A percentile compares a stretch with the other conserved stretches of the same genome.
Evolutionary conservation across 2,329 filamentous ascomycete species (phyloP).

Genomic region (Clarireedia paspali): DNA sequence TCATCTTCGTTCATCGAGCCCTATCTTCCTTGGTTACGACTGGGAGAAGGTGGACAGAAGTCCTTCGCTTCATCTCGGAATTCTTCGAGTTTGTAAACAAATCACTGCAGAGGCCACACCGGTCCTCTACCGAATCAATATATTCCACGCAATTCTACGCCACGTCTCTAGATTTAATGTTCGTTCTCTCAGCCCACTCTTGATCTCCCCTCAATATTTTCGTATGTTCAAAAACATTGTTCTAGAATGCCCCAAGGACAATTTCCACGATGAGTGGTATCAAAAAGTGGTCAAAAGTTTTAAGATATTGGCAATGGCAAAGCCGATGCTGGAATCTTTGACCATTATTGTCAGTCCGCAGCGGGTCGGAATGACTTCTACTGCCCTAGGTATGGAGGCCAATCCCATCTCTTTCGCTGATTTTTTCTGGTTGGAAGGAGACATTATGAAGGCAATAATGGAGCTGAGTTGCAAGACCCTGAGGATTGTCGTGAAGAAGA

Average conservation of each 20-base stretch:
- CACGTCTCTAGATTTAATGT: not conserved
- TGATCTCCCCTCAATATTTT: conserved; percentile 11
- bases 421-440: conserved; percentile 17
- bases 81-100: conserved; percentile 21
- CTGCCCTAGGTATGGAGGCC: conserved; percentile 11
- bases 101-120: conserved; percentile 16
- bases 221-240: conserved; percentile 16
- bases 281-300: conserved; percentile 15
- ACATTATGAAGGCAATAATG: conserved; percentile 17
- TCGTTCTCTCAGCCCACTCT: not conserved
- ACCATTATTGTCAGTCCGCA: conserved; percentile 19
- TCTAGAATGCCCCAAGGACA: conserved; percentile 15
- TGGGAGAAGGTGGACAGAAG: conserved; percentile 18
- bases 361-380: conserved; percentile 11
- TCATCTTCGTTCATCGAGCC: conserved; percentile 14
- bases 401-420: conserved; percentile 19
- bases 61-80: conserved; percentile 3
- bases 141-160: conserved; percentile 19
- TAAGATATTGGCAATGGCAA: conserved; percentile 12
- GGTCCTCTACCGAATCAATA: conserved; percentile 24
- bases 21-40: conserved; percentile 21
- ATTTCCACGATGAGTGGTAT: conserved; percentile 16
- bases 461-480: conserved; percentile 17
- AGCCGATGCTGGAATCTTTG: conserved; percentile 15
- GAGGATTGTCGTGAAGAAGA: conserved; percentile 22